phyloP scores from a whole-genome alignment of 1,139 yeast species.

The Kodamaea ohmeri region DNA sequence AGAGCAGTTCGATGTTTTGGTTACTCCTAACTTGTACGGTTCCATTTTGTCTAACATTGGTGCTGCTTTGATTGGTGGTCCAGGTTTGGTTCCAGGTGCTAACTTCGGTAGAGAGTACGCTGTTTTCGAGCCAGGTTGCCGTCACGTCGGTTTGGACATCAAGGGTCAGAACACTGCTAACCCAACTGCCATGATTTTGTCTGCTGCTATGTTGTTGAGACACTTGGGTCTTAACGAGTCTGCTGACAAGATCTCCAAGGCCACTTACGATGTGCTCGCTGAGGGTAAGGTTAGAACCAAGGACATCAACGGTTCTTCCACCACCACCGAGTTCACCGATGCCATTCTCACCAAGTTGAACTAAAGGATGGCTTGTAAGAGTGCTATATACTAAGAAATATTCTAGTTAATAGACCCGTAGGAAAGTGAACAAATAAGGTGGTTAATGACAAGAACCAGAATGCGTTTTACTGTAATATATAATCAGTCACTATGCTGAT shows the following conservation, averaged over 20 bases:
- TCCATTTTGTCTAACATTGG: constrained; percentile 96
- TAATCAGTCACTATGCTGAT: too few relatives aligned
- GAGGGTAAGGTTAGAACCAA: constrained; percentile 78
- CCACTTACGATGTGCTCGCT: constrained; percentile 85
- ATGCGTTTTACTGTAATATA: too few relatives aligned
- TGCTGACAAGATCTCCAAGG: constrained; percentile 84
- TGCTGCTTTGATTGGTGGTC: constrained; percentile 98
- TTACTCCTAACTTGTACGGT: constrained; percentile 97
- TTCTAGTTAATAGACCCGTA: too few relatives aligned
- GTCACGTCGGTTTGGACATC: constrained; percentile 97
- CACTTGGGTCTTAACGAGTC: constrained; percentile 84
- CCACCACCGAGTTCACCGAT: constrained; percentile 91
- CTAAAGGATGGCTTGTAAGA: constrained; percentile 13
- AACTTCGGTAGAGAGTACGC: constrained; percentile 98
- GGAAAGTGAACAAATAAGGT: too few relatives aligned
- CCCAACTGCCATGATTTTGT: constrained; percentile 96
- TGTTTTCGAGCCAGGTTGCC: constrained; percentile 98
- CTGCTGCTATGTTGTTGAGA: constrained; percentile 88
- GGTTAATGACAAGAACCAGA: too few relatives aligned
- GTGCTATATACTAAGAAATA: not conserved
- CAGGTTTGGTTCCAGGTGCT: constrained; percentile 98
- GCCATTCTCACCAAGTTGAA: constrained; percentile 70
- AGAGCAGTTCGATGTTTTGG: constrained; percentile 96
- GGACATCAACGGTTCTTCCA: constrained; percentile 85
- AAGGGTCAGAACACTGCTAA: constrained; percentile 93